Conservation (phyloP, 306 rosid species). For the Prunus davidiana region DNA sequence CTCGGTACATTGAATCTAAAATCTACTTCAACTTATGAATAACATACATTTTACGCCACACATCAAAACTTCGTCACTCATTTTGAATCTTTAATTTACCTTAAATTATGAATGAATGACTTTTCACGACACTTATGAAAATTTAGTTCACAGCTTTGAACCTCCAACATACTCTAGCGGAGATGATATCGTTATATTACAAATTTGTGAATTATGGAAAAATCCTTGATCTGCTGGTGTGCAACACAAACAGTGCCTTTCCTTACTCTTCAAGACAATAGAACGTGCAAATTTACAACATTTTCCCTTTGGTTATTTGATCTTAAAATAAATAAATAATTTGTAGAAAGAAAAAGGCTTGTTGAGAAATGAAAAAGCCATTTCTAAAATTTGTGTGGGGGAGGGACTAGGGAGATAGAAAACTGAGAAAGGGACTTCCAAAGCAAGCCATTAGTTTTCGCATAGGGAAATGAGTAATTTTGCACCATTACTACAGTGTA, state of each 20-base stretch:
- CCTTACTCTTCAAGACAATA: background rate
- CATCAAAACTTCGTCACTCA: too few species aligned
- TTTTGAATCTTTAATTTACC: too few species aligned
- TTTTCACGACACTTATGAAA: too few species aligned
- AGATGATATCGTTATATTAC: background rate
- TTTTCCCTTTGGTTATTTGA: background rate
- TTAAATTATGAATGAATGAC: too few species aligned
- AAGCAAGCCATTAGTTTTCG: slow-evolving; percentile 24
- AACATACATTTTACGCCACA: too few species aligned
- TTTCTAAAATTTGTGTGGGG: background rate
- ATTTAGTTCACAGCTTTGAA: too few species aligned
- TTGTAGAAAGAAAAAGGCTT: background rate
- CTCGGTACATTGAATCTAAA: too few species aligned
- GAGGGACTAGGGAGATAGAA: background rate
- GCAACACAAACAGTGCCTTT: background rate
- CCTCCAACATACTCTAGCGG: fast-evolving
- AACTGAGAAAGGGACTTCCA: slow-evolving; percentile 7
- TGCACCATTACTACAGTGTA: slow-evolving; percentile 4
- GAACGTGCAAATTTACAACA: background rate
- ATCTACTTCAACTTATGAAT: too few species aligned
- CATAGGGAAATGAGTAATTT: slow-evolving; percentile 23
- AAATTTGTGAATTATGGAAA: background rate
- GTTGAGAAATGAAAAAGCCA: background rate
- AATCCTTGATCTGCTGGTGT: background rate
- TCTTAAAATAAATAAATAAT: background rate